A percentile compares a stretch with the other conserved stretches of the same genome.
phyloP scores from a whole-genome alignment of 2,329 filamentous ascomycete species.

The Sclerotinia minor region DNA sequence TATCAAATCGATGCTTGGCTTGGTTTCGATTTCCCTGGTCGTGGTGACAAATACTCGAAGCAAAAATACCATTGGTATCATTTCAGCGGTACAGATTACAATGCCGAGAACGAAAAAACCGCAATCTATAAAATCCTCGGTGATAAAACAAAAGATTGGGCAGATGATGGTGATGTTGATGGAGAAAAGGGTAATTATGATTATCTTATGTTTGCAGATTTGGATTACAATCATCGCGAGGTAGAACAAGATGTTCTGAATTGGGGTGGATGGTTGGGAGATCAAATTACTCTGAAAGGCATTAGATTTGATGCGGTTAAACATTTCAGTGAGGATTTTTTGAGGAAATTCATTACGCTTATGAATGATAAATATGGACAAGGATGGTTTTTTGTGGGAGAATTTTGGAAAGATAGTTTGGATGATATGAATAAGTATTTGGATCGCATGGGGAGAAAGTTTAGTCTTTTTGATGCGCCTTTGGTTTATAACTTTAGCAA shows the following conservation, averaged over 20 bases:
- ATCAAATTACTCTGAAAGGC: conserved; percentile 60
- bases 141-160: conserved; percentile 62
- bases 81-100: conserved; percentile 68
- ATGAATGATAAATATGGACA: conserved; percentile 53
- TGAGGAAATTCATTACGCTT: conserved; percentile 61
- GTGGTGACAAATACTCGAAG: conserved; percentile 58
- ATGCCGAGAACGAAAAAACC: conserved; percentile 54
- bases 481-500: conserved; percentile 67
- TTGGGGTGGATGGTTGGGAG: conserved; percentile 68
- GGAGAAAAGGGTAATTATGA: conserved; percentile 66
- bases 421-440: conserved; percentile 58
- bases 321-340: conserved; percentile 69
- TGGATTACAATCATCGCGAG: conserved; percentile 65
- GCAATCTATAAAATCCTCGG: conserved; percentile 67
- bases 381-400: conserved; percentile 65
- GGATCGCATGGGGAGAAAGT: conserved; percentile 56
- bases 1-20: conserved; percentile 69
- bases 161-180: conserved; percentile 57
- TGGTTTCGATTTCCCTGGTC: conserved; percentile 64
- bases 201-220: conserved; percentile 71
- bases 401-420: conserved; percentile 66
- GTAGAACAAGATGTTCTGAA: conserved; percentile 63
- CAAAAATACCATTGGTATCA: conserved; percentile 68
- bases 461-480: conserved; percentile 66
- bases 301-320: conserved; percentile 73